These are phyloP conservation scores for Lachnellula suecica DNA, from an alignment of 2,329 filamentous ascomycete species.

Conservation along the genomic window DNA sequence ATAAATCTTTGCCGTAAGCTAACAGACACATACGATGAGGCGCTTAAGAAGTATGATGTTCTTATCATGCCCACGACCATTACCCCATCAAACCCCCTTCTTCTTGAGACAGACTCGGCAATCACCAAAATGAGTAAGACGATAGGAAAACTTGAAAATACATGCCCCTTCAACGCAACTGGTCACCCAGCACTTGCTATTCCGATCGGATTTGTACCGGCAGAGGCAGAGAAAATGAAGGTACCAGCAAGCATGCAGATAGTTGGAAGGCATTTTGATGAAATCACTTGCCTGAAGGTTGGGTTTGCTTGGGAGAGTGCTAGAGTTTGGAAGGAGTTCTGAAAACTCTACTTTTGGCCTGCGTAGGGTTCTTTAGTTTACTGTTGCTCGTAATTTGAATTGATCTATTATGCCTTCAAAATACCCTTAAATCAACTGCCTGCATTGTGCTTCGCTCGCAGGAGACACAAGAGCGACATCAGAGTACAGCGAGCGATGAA, in stretches of 20 bases:
- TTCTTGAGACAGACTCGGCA: slow-evolving; percentile 34
- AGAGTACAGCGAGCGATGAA: too few species aligned
- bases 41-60: slow-evolving; percentile 41
- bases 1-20: slow-evolving; percentile 46
- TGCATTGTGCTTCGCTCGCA: too few species aligned
- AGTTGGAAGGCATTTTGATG: slow-evolving; percentile 51
- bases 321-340: slow-evolving; percentile 19
- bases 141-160: slow-evolving; percentile 55
- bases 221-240: slow-evolving; percentile 34
- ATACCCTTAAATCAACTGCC: too few species aligned
- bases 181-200: slow-evolving; percentile 55
- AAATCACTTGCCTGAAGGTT: slow-evolving; percentile 43
- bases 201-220: slow-evolving; percentile 43
- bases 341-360: background rate
- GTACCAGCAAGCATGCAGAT: slow-evolving; percentile 56
- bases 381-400: too few species aligned
- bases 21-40: slow-evolving; percentile 44
- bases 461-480: too few species aligned
- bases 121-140: slow-evolving; percentile 46
- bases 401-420: too few species aligned
- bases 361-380: too few species aligned
- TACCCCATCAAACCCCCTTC: slow-evolving; percentile 43
- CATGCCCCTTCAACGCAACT: slow-evolving; percentile 55
- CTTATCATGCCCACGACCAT: slow-evolving; percentile 50
- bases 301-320: slow-evolving; percentile 46